A percentile compares a stretch with the other conserved stretches of the same genome.
phyloP scores from a whole-genome alignment of 2,329 filamentous ascomycete genomes.

The Microdochium trichocladiopsis region DNA sequence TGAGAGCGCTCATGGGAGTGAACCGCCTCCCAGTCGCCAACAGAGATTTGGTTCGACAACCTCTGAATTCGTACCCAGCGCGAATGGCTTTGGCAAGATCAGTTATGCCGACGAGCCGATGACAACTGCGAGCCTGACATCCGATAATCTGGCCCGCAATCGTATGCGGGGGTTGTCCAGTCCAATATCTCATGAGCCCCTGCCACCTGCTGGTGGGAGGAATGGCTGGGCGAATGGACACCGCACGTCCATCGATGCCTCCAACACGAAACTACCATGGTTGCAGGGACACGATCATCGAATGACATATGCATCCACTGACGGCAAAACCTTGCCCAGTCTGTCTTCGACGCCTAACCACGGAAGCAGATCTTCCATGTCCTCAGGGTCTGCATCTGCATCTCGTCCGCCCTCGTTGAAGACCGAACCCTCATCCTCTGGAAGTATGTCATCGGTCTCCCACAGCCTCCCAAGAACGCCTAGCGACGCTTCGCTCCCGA shows the following conservation, averaged over 20 bases:
- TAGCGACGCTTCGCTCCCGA: constrained; percentile 44
- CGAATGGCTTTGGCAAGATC: constrained; percentile 12
- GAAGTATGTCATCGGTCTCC: constrained; percentile 34
- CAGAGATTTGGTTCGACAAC: constrained; percentile 41
- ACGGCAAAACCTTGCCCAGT: constrained; percentile 5
- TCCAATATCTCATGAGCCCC: constrained; percentile 17
- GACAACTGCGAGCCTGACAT: constrained; percentile 33
- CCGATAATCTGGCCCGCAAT: constrained; percentile 20
- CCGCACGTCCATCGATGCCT: background rate
- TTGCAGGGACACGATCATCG: background rate
- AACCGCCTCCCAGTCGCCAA: constrained; percentile 36
- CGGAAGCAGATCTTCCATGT: constrained; percentile 9
- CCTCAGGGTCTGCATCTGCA: constrained; percentile 15
- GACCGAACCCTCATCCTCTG: constrained; percentile 37
- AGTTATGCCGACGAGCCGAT: constrained; percentile 32
- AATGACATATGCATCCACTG: too few relatives aligned
- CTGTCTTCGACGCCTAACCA: constrained; percentile 9
- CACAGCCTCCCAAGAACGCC: constrained; percentile 33
- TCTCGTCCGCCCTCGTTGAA: constrained; percentile 31
- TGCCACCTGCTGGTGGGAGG: constrained; percentile 2
- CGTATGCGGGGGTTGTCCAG: constrained; percentile 18
- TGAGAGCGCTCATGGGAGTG: constrained; percentile 39
- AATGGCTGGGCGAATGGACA: constrained; percentile 10
- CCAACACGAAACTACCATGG: background rate
- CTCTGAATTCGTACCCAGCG: constrained; percentile 28